Evolutionary conservation across 345 rosid genomes (phyloP).

Genomic region (Bruguiera gymnorhiza): DNA sequence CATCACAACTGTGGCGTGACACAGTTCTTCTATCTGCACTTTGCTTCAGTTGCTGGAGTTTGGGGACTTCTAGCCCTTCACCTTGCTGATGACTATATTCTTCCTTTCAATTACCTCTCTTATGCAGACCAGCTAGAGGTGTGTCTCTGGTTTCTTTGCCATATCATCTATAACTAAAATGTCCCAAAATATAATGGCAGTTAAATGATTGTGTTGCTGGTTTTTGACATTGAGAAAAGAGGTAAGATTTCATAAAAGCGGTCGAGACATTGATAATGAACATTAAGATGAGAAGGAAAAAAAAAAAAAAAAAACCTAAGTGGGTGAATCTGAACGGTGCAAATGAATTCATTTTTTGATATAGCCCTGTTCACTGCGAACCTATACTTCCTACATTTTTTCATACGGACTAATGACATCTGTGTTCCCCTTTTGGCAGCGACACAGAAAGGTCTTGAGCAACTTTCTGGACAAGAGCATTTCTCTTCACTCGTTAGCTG

Average conservation of each 20-base stretch:
- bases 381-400: neutral
- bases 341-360: neutral
- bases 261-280: no score
- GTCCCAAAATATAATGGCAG: neutral
- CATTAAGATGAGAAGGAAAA: no score
- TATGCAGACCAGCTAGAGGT: constrained; percentile 68
- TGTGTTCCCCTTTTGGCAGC: constrained; percentile 32
- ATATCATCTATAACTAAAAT: neutral
- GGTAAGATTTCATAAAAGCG: no score
- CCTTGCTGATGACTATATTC: constrained; percentile 71
- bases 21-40: constrained; percentile 8
- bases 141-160: constrained; percentile 8
- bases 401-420: neutral
- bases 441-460: constrained; percentile 44
- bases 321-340: neutral
- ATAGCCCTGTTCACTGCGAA: neutral
- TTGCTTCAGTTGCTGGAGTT: constrained; percentile 64
- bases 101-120: constrained; percentile 70
- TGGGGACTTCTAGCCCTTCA: constrained; percentile 85
- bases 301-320: no score
- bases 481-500: constrained; percentile 50
- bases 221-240: no score
- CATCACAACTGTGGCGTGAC: constrained; percentile 3
- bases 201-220: neutral
- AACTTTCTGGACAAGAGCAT: constrained; percentile 41